Evolutionary conservation across 345 rosid genomes (phyloP).

Genomic region (Ceriops tagal): DNA sequence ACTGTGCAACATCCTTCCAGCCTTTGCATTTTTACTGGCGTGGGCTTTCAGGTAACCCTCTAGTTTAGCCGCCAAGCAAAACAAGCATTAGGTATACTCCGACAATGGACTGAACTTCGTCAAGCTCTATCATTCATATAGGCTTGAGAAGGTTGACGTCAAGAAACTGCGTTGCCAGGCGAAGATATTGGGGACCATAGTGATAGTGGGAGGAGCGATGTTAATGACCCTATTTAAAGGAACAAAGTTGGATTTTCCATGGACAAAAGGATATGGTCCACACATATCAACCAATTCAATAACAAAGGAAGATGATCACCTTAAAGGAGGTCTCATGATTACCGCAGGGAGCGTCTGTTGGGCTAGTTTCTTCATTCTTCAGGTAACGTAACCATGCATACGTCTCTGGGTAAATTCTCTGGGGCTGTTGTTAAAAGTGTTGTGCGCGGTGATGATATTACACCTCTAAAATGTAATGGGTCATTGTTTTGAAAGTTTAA

Average conservation of each 20-base stretch:
- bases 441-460: no score
- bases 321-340: conserved; percentile 55
- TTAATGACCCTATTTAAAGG: conserved; percentile 73
- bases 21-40: conserved; percentile 81
- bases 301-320: conserved; percentile 38
- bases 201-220: conserved; percentile 91
- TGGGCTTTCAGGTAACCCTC: conserved; percentile 73
- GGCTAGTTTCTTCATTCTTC: conserved; percentile 62
- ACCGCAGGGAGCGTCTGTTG: conserved; percentile 48
- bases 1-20: conserved; percentile 76
- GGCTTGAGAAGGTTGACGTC: conserved; percentile 70
- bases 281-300: conserved; percentile 10
- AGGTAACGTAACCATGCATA: conserved; percentile 29
- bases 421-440: no score
- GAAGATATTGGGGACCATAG: conserved; percentile 75
- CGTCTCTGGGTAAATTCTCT: no score
- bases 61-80: conserved; percentile 34
- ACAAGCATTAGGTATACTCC: background rate
- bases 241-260: conserved; percentile 53
- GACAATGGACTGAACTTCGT: background rate
- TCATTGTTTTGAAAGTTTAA: no score
- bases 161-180: conserved; percentile 63
- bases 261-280: conserved; percentile 41
- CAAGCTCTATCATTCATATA: background rate
- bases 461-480: no score